phyloP scores from a whole-genome alignment of 345 rosid genomes.

The rapeseed (Brassica napus) region Da-Ae NC_063445.1:56040501-56041000 shows the following conservation, averaged over 20 bases:
- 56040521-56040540: conserved; percentile 83
- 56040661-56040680: conserved; percentile 72
- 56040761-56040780: conserved; percentile 83
- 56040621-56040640: conserved; percentile 91
- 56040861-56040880: no score
- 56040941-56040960: no score
- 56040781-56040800: conserved; percentile 40
- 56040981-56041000: no score
- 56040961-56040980: no score
- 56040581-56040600: conserved; percentile 85
- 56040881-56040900: no score
- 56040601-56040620: conserved; percentile 76
- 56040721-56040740: conserved; percentile 55
- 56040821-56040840: no score
- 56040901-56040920: no score
- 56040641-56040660: conserved; percentile 73
- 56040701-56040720: conserved; percentile 62
- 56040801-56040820: no score
- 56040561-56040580: conserved; percentile 73
- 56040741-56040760: conserved; percentile 55
- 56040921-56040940: no score
- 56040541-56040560: conserved; percentile 88
- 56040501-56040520: conserved; percentile 99
- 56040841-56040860: no score
- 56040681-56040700: conserved; percentile 86